Base-by-base conservation (phyloP, 768 basidiomycete genomes). In the Boletus pseudopeckii region DNA sequence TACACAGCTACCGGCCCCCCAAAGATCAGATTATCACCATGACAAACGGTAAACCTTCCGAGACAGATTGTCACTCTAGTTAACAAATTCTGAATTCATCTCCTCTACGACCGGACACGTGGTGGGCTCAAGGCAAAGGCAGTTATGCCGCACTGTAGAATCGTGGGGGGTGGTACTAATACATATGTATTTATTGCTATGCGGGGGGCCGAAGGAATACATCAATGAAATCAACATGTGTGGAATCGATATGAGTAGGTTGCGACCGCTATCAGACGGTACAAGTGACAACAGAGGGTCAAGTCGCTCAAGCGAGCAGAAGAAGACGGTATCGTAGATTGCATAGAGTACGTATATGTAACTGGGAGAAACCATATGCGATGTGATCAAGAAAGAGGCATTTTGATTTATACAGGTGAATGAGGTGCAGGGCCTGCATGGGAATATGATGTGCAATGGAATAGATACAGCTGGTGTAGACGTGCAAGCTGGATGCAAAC, bases 351-450 rank as follows among this genome's bases (percentile, higher is more conserved):
- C 17, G 45, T 56, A 32, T 40, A n/a, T n/a, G n/a, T n/a, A 20
- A 41, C 37, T 48, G 32, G 24, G 45, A 30, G 49, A 43, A 44
- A n/a, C n/a, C 50, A 43, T 54, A 53, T 47, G 26, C 53, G 38
- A 57, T 50, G 44, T 57, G 54, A 62, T 53, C 51, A 53, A 54
- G 52, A 61, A 58, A 24, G 46, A 50, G 44, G 32, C 36, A 13
- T 41, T 45, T 54, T 57, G 49, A 50, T 57, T 52, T 53, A 57
- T 57, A 57, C 53, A 62, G 52, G 49, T 53, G 61, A 45, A 52
- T 38, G 61, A 34, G 46, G 57, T 50, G 56, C 49, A 48, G 50
- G 54, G 56, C 49, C 54, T 64, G 56, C 62, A 67, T 67, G 60
- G 38, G 51, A 58, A 59, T 57, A 48, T 43, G 26, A 37, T 30